Conservation (phyloP, 2,329 filamentous ascomycete genomes). For the Cladophialophora bantiana region DNA sequence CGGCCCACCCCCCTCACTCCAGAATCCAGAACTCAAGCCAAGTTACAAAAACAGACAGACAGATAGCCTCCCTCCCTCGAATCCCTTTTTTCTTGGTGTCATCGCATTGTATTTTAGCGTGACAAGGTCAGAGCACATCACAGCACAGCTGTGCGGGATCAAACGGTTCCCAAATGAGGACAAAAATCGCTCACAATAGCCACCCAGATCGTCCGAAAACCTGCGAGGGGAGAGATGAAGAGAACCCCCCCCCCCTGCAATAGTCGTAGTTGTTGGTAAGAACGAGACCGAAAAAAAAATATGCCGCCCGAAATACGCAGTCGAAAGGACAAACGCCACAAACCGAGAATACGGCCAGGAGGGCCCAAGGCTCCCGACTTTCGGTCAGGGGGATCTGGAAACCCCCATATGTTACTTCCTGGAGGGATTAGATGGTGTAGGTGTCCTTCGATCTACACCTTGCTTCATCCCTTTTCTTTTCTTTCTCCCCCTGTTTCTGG, state of each 20-base stretch:
- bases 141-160: too few species aligned
- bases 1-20: background rate
- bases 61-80: background rate
- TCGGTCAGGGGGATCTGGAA: background rate
- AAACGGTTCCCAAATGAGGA: background rate
- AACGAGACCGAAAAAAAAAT: background rate
- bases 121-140: too few species aligned
- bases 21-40: background rate
- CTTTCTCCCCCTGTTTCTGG: background rate
- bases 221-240: background rate
- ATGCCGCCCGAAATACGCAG: background rate
- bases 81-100: background rate
- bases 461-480: background rate
- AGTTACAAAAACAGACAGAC: background rate
- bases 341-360: background rate
- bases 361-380: background rate
- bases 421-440: background rate
- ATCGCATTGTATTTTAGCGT: too few species aligned
- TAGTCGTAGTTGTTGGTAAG: background rate
- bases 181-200: constrained; percentile 20
- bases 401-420: background rate
- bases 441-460: background rate
- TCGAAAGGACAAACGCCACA: background rate
- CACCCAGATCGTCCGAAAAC: constrained; percentile 5
- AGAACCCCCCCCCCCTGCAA: background rate